Percentiles rank a stretch among this genome's conserved stretches.
phyloP scores from a whole-genome alignment of 1,284 basidiomycete species.

The Sanguinoderma infundibulare region DNA sequence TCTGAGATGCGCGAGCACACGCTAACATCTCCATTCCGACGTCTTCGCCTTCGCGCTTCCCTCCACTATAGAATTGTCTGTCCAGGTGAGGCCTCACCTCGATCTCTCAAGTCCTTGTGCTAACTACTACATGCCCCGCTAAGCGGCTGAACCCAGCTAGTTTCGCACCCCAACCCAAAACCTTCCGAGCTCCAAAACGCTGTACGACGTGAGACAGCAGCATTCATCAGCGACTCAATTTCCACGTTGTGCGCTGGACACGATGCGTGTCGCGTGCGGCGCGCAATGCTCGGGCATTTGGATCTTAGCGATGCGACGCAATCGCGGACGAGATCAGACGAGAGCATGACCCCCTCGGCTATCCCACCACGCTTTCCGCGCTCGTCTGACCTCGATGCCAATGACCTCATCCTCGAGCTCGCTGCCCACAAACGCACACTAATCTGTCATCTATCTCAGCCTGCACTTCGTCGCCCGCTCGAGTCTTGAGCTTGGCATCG shows the following conservation, averaged over 20 bases:
- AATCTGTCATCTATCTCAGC: too few relatives aligned
- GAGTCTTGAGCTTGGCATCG: too few relatives aligned
- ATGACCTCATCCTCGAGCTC: background rate
- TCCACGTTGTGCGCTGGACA: background rate
- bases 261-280: background rate
- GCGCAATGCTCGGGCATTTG: background rate
- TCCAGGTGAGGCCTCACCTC: background rate
- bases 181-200: too few relatives aligned
- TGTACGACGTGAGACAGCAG: too few relatives aligned
- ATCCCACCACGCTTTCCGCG: background rate
- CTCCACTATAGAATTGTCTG: background rate
- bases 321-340: too few relatives aligned
- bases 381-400: background rate
- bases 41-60: background rate
- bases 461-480: too few relatives aligned
- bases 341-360: background rate
- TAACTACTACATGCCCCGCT: too few relatives aligned
- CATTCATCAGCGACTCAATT: background rate
- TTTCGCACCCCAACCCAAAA: too few relatives aligned
- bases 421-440: background rate
- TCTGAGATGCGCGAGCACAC: background rate
- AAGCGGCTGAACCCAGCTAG: too few relatives aligned
- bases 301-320: background rate
- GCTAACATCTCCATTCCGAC: background rate
- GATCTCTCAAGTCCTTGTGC: too few relatives aligned